These are phyloP conservation scores for Yarrowia divulgata DNA, from an alignment of 805 yeast genomes.

Conservation along the genomic window DNA sequence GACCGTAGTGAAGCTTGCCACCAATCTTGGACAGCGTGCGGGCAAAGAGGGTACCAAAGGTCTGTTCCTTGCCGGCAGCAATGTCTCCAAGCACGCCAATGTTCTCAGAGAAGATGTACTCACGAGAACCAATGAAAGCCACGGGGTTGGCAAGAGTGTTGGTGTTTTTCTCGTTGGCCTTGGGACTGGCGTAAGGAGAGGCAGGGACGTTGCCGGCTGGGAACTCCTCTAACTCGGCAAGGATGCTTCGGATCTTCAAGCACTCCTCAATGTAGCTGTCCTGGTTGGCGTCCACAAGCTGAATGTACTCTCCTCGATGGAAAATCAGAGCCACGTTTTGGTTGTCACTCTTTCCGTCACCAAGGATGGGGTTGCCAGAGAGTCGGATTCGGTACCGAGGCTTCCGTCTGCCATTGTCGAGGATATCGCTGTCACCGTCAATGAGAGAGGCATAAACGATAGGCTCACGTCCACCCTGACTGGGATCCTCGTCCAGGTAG, in stretches of 20 bases:
- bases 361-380: constrained; percentile 82
- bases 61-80: constrained; percentile 89
- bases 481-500: constrained; percentile 42
- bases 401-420: constrained; percentile 63
- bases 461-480: constrained; percentile 42
- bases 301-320: constrained; percentile 81
- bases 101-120: constrained; percentile 82
- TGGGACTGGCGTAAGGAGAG: constrained; percentile 60
- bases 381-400: constrained; percentile 70
- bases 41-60: constrained; percentile 84
- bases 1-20: constrained; percentile 85
- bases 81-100: constrained; percentile 83
- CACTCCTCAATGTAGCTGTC: constrained; percentile 85
- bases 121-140: constrained; percentile 84
- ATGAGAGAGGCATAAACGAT: constrained; percentile 67
- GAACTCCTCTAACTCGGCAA: constrained; percentile 77
- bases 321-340: constrained; percentile 79
- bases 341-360: constrained; percentile 86
- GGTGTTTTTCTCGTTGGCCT: constrained; percentile 52
- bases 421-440: constrained; percentile 71
- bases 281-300: constrained; percentile 83
- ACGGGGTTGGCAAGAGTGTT: constrained; percentile 59
- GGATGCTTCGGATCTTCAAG: constrained; percentile 73
- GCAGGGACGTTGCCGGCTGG: constrained; percentile 44
- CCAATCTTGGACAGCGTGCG: constrained; percentile 83